Conservation (phyloP, 106 monocot genomes). For the Acorus calamus region DNA sequence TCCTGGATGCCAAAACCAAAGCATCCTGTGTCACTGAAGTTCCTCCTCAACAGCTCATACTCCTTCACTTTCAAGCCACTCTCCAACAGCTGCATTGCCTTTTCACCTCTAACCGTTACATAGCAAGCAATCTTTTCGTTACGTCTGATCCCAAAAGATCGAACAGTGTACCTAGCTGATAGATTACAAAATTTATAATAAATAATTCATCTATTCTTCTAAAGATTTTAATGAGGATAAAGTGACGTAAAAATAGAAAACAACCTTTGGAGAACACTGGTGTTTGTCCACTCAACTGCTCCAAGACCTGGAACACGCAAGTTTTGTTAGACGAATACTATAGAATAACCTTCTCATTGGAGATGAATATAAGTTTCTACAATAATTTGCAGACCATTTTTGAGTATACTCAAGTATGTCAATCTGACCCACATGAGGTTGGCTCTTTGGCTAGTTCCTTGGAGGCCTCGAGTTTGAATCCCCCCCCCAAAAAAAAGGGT, state of each 20-base stretch:
- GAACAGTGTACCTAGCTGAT: constrained; percentile 56
- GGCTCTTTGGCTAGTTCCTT: too few species aligned
- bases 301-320: constrained; percentile 27
- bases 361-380: too few species aligned
- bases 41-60: constrained; percentile 59
- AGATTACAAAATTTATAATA: too few species aligned
- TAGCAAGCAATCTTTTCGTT: constrained; percentile 79
- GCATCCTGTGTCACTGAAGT: constrained; percentile 73
- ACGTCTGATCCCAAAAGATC: constrained; percentile 64
- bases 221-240: too few species aligned
- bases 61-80: constrained; percentile 77
- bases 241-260: too few species aligned
- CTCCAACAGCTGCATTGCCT: constrained; percentile 75
- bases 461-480: too few species aligned
- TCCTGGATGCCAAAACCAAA: constrained; percentile 85
- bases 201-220: too few species aligned
- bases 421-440: too few species aligned
- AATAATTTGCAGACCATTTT: too few species aligned
- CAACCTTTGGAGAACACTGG: constrained; percentile 69
- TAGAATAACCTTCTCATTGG: too few species aligned
- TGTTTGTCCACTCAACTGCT: constrained; percentile 53
- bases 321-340: not conserved
- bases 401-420: too few species aligned
- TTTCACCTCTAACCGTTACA: constrained; percentile 66
- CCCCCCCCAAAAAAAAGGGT: too few species aligned